Conservation (phyloP, 805 yeast genomes). For the Tetrapisispora arboricola region DNA sequence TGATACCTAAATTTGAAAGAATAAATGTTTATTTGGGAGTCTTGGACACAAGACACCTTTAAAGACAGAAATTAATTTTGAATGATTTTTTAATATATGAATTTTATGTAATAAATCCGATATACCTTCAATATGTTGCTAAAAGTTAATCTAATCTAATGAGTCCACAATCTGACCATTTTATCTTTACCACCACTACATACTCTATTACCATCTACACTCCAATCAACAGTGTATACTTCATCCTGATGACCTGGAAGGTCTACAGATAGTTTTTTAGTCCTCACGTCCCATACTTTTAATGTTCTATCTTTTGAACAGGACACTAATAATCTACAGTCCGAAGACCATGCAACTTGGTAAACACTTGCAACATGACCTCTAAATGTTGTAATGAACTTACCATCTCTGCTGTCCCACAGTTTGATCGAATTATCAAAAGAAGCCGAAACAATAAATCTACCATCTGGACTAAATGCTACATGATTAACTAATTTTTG, state of each 20-base stretch:
- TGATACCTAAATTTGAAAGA: too few species aligned
- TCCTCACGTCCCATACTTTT: slow-evolving; percentile 91
- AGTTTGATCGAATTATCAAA: slow-evolving; percentile 91
- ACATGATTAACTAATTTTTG: slow-evolving; percentile 95
- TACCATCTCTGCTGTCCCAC: slow-evolving; percentile 94
- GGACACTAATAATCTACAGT: slow-evolving; percentile 80
- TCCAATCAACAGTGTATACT: slow-evolving; percentile 96
- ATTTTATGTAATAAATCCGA: too few species aligned
- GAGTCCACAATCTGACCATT: slow-evolving; percentile 90
- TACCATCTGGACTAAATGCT: slow-evolving; percentile 90
- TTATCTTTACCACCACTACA: slow-evolving; percentile 98
- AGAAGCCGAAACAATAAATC: slow-evolving; percentile 81
- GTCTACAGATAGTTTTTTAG: slow-evolving; percentile 75
- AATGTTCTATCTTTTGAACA: slow-evolving; percentile 94
- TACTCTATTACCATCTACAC: slow-evolving; percentile 84
- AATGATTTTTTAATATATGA: background rate
- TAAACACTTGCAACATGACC: slow-evolving; percentile 98
- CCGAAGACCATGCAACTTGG: slow-evolving; percentile 97
- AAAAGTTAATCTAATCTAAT: too few species aligned
- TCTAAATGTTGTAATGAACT: slow-evolving; percentile 77
- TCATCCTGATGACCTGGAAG: slow-evolving; percentile 95
- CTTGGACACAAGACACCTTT: too few species aligned
- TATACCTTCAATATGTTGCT: too few species aligned
- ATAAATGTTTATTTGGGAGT: too few species aligned
- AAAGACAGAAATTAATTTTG: too few species aligned